These are phyloP conservation scores for Ambrosiella beaveri DNA, from an alignment of 2,329 filamentous ascomycete genomes.

Conservation along the genomic window DNA sequence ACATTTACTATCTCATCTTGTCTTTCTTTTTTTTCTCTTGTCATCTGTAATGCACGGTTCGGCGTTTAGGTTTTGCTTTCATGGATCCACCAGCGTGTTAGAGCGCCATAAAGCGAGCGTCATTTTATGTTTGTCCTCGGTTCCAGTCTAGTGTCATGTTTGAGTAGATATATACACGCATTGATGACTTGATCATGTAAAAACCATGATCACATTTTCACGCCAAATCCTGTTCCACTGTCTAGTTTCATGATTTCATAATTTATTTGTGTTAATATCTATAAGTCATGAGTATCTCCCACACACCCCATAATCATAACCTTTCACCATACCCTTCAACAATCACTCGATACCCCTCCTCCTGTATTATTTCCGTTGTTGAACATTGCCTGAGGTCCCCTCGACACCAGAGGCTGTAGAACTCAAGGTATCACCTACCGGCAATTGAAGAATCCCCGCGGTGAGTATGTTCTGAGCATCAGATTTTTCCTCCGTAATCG, in stretches of 20 bases:
- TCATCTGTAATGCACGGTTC: background rate
- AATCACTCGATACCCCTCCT: background rate
- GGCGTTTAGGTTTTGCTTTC: background rate
- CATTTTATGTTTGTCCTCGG: background rate
- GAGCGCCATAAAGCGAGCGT: background rate
- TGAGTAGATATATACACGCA: too few relatives aligned
- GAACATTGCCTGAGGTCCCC: background rate
- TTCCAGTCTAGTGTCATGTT: too few relatives aligned
- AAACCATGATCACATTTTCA: too few relatives aligned
- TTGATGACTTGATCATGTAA: too few relatives aligned
- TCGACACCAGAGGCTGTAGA: slow-evolving; percentile 7
- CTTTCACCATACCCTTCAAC: background rate
- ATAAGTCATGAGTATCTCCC: too few relatives aligned
- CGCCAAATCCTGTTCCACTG: too few relatives aligned
- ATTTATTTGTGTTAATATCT: too few relatives aligned
- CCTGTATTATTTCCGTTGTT: slow-evolving; percentile 6
- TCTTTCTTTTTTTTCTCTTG: background rate
- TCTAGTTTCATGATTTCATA: too few relatives aligned
- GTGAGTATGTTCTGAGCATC: background rate
- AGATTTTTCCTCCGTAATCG: background rate
- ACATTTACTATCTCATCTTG: background rate
- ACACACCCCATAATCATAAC: too few relatives aligned
- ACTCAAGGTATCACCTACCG: background rate
- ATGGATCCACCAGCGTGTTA: background rate
- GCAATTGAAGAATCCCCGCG: slow-evolving; percentile 3